Percentiles rank a stretch among this genome's conserved stretches.
These are phyloP conservation scores for Scheffersomyces quercinus DNA, from an alignment of 1,139 yeast species.

Conservation along the genomic window DNA sequence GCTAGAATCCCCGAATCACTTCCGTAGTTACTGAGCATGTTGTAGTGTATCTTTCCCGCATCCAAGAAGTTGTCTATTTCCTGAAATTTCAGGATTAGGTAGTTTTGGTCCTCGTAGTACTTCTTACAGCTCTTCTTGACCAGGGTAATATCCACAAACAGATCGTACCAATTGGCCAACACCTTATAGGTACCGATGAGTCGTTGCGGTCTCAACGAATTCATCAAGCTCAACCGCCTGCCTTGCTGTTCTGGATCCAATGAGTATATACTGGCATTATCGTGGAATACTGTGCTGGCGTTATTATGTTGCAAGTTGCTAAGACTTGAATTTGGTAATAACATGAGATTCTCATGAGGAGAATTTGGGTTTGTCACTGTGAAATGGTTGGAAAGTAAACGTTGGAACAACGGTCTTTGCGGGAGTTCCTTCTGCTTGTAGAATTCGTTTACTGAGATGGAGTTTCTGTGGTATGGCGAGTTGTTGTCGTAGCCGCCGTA, in stretches of 20 bases:
- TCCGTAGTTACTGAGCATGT: slow-evolving; percentile 61
- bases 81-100: slow-evolving; percentile 53
- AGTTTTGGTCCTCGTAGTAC: slow-evolving; percentile 57
- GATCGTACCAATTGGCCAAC: slow-evolving; percentile 50
- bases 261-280: slow-evolving; percentile 18
- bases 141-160: slow-evolving; percentile 21
- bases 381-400: slow-evolving; percentile 30
- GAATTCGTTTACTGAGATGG: slow-evolving; percentile 7
- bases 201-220: slow-evolving; percentile 52
- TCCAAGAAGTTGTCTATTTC: slow-evolving; percentile 70
- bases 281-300: slow-evolving; percentile 10
- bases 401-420: slow-evolving; percentile 26
- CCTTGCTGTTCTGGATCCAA: slow-evolving; percentile 23
- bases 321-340: slow-evolving; percentile 4
- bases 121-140: slow-evolving; percentile 23
- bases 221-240: slow-evolving; percentile 29
- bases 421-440: not conserved
- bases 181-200: slow-evolving; percentile 56
- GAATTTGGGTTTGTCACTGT: slow-evolving; percentile 34
- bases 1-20: slow-evolving; percentile 26
- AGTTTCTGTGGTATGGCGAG: slow-evolving; percentile 4
- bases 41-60: slow-evolving; percentile 63
- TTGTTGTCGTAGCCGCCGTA: slow-evolving; percentile 4
- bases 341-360: slow-evolving; percentile 13
- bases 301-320: slow-evolving; percentile 8